These are phyloP conservation scores for Ophiobolus disseminans DNA, from an alignment of 2,329 filamentous ascomycete genomes.

Conservation along the genomic window DNA sequence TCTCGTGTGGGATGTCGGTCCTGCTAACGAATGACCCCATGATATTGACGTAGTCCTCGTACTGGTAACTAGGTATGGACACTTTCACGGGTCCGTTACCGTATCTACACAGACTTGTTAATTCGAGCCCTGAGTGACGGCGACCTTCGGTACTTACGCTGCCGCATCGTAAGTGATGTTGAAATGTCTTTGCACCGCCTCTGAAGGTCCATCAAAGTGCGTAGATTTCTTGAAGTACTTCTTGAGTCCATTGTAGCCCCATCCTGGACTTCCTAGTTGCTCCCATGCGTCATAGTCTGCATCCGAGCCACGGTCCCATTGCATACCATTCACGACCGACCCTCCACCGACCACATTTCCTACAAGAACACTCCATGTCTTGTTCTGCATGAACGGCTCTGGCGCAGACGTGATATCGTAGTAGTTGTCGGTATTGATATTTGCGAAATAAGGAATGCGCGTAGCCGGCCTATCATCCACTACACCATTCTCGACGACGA, in stretches of 20 bases:
- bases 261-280: slow-evolving; percentile 62
- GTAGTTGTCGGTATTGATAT: slow-evolving; percentile 17
- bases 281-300: slow-evolving; percentile 61
- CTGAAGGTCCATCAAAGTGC: slow-evolving; percentile 15
- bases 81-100: slow-evolving; percentile 21
- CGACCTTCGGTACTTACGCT: not conserved
- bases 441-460: slow-evolving; percentile 14
- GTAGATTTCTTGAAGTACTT: slow-evolving; percentile 43
- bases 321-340: slow-evolving; percentile 44
- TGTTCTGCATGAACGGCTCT: slow-evolving; percentile 29
- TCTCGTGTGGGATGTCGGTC: slow-evolving; percentile 10
- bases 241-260: slow-evolving; percentile 59
- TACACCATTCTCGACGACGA: slow-evolving; percentile 25
- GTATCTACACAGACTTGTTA: slow-evolving; percentile 3
- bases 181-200: slow-evolving; percentile 1
- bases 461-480: slow-evolving; percentile 15
- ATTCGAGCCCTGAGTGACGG: not conserved
- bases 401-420: slow-evolving; percentile 21
- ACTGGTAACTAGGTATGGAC: slow-evolving; percentile 22
- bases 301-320: slow-evolving; percentile 38
- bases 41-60: slow-evolving; percentile 12
- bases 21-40: slow-evolving; percentile 10
- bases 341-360: slow-evolving; percentile 42
- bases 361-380: slow-evolving; percentile 23
- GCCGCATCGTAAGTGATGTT: slow-evolving; percentile 21